Percentiles rank a stretch among this genome's conserved stretches.
phyloP scores from a whole-genome alignment of 2,329 filamentous ascomycete genomes.

The Aureobasidium sp. region DNA sequence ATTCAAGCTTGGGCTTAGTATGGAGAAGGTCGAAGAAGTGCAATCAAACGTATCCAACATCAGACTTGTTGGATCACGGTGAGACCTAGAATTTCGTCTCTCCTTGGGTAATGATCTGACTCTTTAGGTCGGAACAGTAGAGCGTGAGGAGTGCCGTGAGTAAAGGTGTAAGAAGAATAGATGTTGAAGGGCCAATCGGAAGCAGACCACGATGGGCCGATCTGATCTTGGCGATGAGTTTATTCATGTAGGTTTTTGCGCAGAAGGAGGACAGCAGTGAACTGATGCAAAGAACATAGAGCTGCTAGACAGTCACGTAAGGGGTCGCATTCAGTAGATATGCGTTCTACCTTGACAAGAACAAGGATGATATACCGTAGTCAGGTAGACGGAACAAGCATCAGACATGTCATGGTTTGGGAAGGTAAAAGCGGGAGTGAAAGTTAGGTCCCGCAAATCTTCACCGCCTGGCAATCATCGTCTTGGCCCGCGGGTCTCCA shows the following conservation, averaged over 20 bases:
- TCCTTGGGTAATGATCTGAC: too few species aligned
- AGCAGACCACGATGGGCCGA: not conserved
- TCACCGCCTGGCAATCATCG: not conserved
- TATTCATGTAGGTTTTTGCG: not conserved
- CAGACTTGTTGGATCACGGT: too few species aligned
- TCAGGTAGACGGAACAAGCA: not conserved
- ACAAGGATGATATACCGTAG: not conserved
- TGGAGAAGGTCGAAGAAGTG: too few species aligned
- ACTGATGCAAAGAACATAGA: not conserved
- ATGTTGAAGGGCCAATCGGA: not conserved
- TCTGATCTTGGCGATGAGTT: not conserved
- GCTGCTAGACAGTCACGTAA: not conserved
- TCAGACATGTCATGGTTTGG: not conserved
- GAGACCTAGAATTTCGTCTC: too few species aligned
- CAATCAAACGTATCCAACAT: too few species aligned
- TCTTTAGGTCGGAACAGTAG: too few species aligned
- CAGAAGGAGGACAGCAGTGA: not conserved
- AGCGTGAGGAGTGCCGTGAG: not conserved
- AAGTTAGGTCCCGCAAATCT: not conserved
- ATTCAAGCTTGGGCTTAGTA: too few species aligned
- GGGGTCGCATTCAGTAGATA: not conserved
- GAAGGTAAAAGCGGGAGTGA: not conserved
- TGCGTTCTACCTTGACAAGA: not conserved
- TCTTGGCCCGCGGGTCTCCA: conserved; percentile 6
- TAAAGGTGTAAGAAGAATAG: not conserved